These are phyloP conservation scores for Apiotrichum montevideense DNA, from an alignment of 1,284 basidiomycete species.

Conservation along the genomic window DNA sequence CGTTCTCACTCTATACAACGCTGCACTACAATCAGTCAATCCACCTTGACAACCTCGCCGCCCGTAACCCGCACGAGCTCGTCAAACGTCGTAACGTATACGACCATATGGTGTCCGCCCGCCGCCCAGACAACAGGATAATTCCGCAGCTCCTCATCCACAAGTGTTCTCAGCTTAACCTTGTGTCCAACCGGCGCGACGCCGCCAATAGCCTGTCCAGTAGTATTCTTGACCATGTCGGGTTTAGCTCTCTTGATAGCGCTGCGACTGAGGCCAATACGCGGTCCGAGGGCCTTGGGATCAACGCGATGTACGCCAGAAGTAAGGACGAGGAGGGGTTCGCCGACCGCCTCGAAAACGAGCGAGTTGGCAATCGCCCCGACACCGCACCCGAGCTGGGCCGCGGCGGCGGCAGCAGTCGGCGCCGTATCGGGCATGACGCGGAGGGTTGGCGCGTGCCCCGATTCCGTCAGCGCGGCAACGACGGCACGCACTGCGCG, in stretches of 20 bases:
- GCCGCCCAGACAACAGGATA: constrained; percentile 9
- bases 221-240: constrained; percentile 4
- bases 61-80: constrained; percentile 6
- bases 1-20: too few species aligned
- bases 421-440: constrained; percentile 6
- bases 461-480: neutral
- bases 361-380: constrained; percentile 18
- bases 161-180: constrained; percentile 3
- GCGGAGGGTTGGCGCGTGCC: neutral
- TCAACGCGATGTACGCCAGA: constrained; percentile 9
- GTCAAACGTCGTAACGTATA: constrained; percentile 2
- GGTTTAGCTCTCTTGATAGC: constrained; percentile 10
- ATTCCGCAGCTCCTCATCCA: constrained; percentile 6
- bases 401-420: constrained; percentile 11
- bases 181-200: constrained; percentile 9
- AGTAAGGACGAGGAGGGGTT: constrained; percentile 11
- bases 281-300: constrained; percentile 6
- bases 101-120: constrained; percentile 10
- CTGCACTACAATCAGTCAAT: constrained; percentile 1
- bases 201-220: constrained; percentile 12
- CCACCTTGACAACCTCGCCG: constrained; percentile 11
- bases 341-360: constrained; percentile 4
- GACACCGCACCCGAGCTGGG: constrained; percentile 2
- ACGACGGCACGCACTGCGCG: constrained; percentile 5
- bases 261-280: constrained; percentile 4